phyloP scores from a whole-genome alignment of 257 asterid species.

The Solanum infundibuliforme region DNA sequence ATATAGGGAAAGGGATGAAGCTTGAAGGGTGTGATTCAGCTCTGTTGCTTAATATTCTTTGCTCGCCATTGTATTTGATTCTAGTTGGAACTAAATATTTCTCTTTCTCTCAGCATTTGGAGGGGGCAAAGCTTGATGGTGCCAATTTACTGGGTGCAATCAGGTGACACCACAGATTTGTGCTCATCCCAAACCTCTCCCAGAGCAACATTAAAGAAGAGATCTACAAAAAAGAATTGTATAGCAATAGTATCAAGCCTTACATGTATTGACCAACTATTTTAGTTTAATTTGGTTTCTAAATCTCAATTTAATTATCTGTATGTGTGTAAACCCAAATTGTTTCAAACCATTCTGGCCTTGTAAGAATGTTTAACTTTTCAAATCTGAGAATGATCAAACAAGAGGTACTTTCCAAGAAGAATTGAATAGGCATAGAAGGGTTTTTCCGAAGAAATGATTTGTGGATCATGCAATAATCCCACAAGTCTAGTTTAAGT shows the following conservation, averaged over 20 bases:
- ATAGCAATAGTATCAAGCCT: background rate
- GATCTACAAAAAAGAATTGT: background rate
- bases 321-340: background rate
- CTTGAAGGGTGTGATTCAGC: background rate
- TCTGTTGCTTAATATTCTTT: background rate
- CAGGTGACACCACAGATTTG: slow-evolving; percentile 24
- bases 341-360: background rate
- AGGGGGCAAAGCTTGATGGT: slow-evolving; percentile 82
- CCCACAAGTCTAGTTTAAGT: background rate
- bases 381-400: background rate
- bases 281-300: background rate
- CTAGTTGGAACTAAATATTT: background rate
- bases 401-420: background rate
- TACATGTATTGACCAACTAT: background rate
- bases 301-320: background rate
- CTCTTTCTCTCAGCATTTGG: slow-evolving; percentile 46
- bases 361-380: background rate
- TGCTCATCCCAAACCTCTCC: background rate
- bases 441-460: background rate
- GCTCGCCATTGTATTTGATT: background rate
- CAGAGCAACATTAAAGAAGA: background rate
- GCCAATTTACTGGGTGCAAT: slow-evolving; percentile 78
- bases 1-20: background rate
- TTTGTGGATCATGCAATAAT: background rate
- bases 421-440: background rate